Evolutionary conservation across 2,329 filamentous ascomycete genomes (phyloP), one percentile per base, ranked within the genome.

Genomic region (Diaporthe helianthi): DNA sequence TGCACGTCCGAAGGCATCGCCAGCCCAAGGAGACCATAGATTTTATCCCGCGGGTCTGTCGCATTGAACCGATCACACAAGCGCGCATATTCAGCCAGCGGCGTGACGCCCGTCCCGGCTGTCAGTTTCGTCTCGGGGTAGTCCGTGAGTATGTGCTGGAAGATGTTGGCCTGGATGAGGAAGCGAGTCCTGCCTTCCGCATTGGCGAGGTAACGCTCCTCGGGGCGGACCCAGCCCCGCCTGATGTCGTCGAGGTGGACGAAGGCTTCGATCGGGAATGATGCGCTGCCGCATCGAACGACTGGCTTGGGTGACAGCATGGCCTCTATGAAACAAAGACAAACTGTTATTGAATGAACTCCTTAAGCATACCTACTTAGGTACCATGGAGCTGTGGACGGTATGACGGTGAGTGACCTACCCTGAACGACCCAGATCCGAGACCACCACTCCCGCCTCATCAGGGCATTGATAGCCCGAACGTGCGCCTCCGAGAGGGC

Each of bases 161-260:
- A 63, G 29, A 44, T 4, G 44, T 15, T 63, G 19, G 13, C 19
- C 8, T 33, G 58, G 4, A 63, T 63, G 19, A 63, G 29, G 44
- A 36, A 36, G n/a, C 58, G 58, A 17, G 7, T 17, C 24, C 19
- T 9, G 1, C 41, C 41, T 44, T 49, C 13, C n/a, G 44, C 44
- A 46, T 63, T 63, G 13, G 36, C 44, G 7, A 63, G 58, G 13
- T 8, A 31, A 8, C 58, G 58, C 44, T 19, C 13, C 58, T 63
- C 58, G 29, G 58, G 58, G 7, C 58, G 58, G 12, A 63, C 19
- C 13, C 46, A 63, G 24, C 58, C 58, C 26, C 26, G n/a, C 41
- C 58, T 41, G 26, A 63, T 17, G 44, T 63, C 58, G 58, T 49
- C 41, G 29, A 63, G 58, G 13, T 63, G 58, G 19, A 63, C 58